Evolutionary conservation across 2,329 filamentous ascomycete species (phyloP).

Genomic region (Neopestalotiopsis sp.): DNA sequence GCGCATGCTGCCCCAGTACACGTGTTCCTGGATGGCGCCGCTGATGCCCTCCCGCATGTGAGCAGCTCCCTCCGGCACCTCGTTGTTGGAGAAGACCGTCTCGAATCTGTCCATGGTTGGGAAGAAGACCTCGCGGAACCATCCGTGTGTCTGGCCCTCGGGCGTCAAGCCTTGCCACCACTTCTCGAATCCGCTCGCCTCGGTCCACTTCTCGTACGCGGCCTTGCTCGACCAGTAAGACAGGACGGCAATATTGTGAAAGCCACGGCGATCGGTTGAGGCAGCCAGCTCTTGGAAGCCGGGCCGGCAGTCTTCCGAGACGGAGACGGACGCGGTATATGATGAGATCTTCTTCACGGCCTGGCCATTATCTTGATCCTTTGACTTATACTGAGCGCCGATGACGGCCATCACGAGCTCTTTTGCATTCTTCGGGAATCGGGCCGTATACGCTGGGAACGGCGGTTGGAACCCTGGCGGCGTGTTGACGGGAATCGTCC

Average conservation of each 20-base stretch:
- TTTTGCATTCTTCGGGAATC: constrained; percentile 13
- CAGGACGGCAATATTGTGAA: constrained; percentile 41
- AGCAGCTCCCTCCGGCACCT: constrained; percentile 45
- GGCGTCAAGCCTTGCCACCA: constrained; percentile 44
- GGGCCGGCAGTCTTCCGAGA: not conserved
- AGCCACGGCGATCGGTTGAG: constrained; percentile 36
- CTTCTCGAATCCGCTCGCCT: constrained; percentile 39
- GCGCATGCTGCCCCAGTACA: constrained; percentile 53
- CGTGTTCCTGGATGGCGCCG: constrained; percentile 46
- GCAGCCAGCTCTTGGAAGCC: constrained; percentile 40
- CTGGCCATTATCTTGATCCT: not conserved
- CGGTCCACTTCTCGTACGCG: constrained; percentile 38
- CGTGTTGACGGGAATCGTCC: constrained; percentile 3
- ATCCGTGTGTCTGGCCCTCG: constrained; percentile 37
- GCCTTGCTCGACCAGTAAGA: constrained; percentile 43
- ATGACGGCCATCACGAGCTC: constrained; percentile 19
- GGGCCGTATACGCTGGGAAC: constrained; percentile 17
- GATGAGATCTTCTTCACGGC: constrained; percentile 4
- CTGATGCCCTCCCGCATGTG: constrained; percentile 44
- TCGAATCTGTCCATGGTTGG: constrained; percentile 49
- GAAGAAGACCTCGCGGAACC: constrained; percentile 49
- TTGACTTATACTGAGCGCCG: constrained; percentile 8
- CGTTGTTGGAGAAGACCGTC: constrained; percentile 45
- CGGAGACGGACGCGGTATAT: not conserved
- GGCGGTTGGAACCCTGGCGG: not conserved